A percentile compares a stretch with the other conserved stretches of the same genome.
Evolutionary conservation across 2,329 filamentous ascomycete genomes (phyloP).

Genomic region (Nothomitra cinnamomea): DNA sequence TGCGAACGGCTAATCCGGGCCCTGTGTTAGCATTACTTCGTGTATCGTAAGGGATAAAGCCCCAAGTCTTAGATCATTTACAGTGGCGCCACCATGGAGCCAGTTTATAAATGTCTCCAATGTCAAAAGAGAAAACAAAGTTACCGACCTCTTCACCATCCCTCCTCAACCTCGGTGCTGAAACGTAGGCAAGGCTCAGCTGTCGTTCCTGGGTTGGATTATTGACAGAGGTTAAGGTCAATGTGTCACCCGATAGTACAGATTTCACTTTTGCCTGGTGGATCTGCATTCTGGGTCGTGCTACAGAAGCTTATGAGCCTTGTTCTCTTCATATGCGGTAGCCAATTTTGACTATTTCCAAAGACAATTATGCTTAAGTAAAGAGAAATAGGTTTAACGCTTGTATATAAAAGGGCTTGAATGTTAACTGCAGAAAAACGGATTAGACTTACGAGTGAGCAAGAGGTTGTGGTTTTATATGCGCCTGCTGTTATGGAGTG

Average conservation of each 20-base stretch:
- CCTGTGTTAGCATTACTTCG: not conserved
- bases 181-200: constrained; percentile 82
- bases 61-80: not conserved
- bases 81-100: not conserved
- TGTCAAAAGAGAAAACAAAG: not conserved
- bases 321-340: too few relatives aligned
- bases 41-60: too few relatives aligned
- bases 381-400: too few relatives aligned
- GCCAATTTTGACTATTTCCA: too few relatives aligned
- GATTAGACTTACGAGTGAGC: too few relatives aligned
- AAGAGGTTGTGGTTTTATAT: too few relatives aligned
- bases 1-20: constrained; percentile 46
- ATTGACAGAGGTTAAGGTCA: constrained; percentile 65
- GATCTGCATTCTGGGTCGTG: constrained; percentile 24
- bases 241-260: constrained; percentile 82
- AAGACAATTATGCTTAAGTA: too few relatives aligned
- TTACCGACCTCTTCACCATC: constrained; percentile 63
- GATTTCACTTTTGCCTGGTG: constrained; percentile 71
- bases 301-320: too few relatives aligned
- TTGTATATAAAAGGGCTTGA: too few relatives aligned
- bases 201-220: constrained; percentile 71
- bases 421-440: too few relatives aligned
- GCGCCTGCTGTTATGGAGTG: too few relatives aligned
- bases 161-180: constrained; percentile 68
- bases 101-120: constrained; percentile 3